A percentile compares a stretch with the other conserved stretches of the same genome.
These are phyloP conservation scores for Arctium minus DNA, from an alignment of 129 eudicot species.

Conservation along the genomic window DNA sequence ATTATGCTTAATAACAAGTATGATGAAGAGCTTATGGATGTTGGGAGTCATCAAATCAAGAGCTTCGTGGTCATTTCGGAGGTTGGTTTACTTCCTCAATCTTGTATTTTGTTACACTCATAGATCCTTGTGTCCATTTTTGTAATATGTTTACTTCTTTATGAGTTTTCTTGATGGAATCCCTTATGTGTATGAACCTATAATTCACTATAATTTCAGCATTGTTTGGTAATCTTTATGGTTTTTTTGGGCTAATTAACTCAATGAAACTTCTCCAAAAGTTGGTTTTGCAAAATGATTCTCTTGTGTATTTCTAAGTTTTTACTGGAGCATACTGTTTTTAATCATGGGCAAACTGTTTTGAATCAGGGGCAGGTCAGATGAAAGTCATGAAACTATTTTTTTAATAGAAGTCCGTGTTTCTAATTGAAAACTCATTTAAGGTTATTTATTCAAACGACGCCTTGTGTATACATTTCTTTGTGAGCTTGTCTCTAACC, in stretches of 20 bases:
- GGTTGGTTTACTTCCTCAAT: slow-evolving; percentile 42
- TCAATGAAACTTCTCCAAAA: not conserved
- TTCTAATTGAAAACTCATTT: not conserved
- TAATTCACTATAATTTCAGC: not conserved
- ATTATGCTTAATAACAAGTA: too few relatives aligned
- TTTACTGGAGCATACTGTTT: too few relatives aligned
- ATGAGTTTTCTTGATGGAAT: not conserved
- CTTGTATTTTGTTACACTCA: not conserved
- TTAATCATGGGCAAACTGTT: not conserved
- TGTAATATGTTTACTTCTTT: not conserved
- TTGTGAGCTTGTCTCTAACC: not conserved
- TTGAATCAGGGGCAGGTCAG: too few relatives aligned
- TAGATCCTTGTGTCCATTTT: not conserved
- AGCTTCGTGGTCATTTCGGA: slow-evolving; percentile 92
- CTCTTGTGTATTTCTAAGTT: not conserved
- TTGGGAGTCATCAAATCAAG: slow-evolving; percentile 56
- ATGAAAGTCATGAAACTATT: too few relatives aligned
- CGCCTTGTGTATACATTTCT: not conserved
- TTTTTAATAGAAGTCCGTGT: too few relatives aligned
- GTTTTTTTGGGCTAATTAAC: not conserved
- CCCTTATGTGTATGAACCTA: not conserved
- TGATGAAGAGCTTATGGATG: slow-evolving; percentile 88
- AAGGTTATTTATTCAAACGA: not conserved
- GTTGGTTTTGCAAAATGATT: not conserved
- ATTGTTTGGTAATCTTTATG: not conserved